phyloP scores from a whole-genome alignment of 2,329 filamentous ascomycete species.

The Arthrinium phaeospermum region DNA sequence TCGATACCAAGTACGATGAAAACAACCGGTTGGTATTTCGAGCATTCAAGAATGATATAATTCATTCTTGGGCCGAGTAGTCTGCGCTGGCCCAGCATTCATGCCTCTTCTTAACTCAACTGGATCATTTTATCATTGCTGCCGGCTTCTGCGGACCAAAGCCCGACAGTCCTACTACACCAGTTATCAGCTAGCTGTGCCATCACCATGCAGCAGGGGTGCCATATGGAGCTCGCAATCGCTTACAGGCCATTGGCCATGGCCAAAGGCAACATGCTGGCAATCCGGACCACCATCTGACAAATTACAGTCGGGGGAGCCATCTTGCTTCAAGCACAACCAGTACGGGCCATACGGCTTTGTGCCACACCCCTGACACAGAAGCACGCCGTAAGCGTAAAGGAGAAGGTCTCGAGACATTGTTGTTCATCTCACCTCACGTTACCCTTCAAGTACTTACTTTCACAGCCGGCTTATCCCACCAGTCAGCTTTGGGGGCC shows the following conservation, averaged over 20 bases:
- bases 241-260: neutral
- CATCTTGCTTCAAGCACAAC: neutral
- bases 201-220: neutral
- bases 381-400: neutral
- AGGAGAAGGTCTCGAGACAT: neutral
- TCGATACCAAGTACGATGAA: neutral
- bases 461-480: neutral
- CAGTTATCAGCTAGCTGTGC: neutral
- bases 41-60: neutral
- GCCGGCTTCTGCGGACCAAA: neutral
- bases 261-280: neutral
- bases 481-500: neutral
- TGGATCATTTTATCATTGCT: neutral
- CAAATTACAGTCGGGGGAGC: neutral
- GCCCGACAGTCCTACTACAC: neutral
- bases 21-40: neutral
- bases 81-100: neutral
- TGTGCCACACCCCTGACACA: neutral
- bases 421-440: neutral
- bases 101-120: neutral
- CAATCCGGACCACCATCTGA: neutral
- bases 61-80: neutral
- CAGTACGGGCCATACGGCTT: conserved; percentile 4
- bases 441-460: neutral
- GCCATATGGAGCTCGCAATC: neutral